Evolutionary conservation across 495 filamentous ascomycete species (phyloP).

Genomic region (Aspergillus baeticus): DNA sequence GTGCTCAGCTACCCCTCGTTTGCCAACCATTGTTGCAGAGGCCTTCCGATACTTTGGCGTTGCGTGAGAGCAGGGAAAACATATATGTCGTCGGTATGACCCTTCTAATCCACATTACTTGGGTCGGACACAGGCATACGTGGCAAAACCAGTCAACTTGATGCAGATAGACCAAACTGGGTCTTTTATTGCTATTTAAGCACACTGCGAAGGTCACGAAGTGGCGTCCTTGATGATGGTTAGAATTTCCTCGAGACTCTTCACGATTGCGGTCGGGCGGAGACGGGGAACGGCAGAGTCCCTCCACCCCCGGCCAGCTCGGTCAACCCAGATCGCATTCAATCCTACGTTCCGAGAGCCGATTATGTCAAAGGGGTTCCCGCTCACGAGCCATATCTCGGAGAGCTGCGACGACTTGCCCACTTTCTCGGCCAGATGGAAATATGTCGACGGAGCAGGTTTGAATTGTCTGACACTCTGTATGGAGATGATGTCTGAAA

Average conservation of each 20-base stretch:
- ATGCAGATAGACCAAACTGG: too few species aligned
- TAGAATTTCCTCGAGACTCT: slow-evolving; percentile 30
- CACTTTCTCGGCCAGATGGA: slow-evolving; percentile 53
- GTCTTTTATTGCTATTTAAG: too few species aligned
- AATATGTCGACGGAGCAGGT: slow-evolving; percentile 64
- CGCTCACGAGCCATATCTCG: slow-evolving; percentile 70
- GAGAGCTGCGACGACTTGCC: slow-evolving; percentile 44
- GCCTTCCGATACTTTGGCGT: too few species aligned
- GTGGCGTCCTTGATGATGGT: slow-evolving; percentile 15
- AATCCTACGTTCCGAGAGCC: slow-evolving; percentile 47
- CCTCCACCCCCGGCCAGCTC: slow-evolving; percentile 44
- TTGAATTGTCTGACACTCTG: slow-evolving; percentile 64
- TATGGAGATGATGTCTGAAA: slow-evolving; percentile 61
- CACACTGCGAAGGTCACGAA: neutral
- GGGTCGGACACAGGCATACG: too few species aligned
- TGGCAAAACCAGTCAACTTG: too few species aligned
- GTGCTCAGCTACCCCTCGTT: too few species aligned
- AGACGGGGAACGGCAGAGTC: slow-evolving; percentile 30
- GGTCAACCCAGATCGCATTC: slow-evolving; percentile 70
- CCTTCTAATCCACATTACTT: too few species aligned
- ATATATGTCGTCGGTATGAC: too few species aligned
- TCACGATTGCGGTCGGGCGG: slow-evolving; percentile 30
- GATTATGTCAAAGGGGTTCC: slow-evolving; percentile 79
- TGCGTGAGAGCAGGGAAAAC: too few species aligned
- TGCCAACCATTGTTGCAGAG: too few species aligned